Evolutionary conservation across 2,329 filamentous ascomycete genomes (phyloP).

Genomic region (Exophiala bonariae): DNA sequence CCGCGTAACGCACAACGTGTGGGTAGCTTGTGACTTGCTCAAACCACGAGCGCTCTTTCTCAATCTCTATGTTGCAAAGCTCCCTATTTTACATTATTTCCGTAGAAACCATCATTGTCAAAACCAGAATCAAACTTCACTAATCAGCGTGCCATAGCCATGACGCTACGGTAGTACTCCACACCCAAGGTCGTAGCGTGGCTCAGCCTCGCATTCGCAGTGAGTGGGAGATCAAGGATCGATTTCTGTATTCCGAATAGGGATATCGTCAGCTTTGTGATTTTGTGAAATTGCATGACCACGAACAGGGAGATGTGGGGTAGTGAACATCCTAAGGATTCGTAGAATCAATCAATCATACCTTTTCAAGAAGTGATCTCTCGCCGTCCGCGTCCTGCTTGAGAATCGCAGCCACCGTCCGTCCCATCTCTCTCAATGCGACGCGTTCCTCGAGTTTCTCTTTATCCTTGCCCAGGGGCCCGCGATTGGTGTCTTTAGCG

Average conservation of each 20-base stretch:
- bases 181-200: constrained; percentile 71
- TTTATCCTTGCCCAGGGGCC: constrained; percentile 58
- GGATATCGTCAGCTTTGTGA: constrained; percentile 13
- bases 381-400: constrained; percentile 11
- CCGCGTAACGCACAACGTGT: too few relatives aligned
- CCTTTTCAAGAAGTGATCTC: constrained; percentile 15
- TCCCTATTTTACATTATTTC: too few relatives aligned
- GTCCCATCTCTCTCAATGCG: constrained; percentile 79
- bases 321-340: background rate
- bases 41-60: too few relatives aligned
- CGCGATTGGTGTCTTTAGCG: constrained; percentile 43
- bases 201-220: constrained; percentile 69
- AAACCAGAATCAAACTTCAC: too few relatives aligned
- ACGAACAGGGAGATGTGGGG: background rate
- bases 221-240: constrained; percentile 52
- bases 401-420: constrained; percentile 61
- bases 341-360: constrained; percentile 3
- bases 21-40: too few relatives aligned
- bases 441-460: constrained; percentile 62
- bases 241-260: constrained; percentile 34
- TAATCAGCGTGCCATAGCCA: constrained; percentile 48
- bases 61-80: too few relatives aligned
- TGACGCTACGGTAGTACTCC: constrained; percentile 66
- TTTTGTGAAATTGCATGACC: background rate
- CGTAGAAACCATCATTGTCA: too few relatives aligned